Percentiles rank a stretch among this genome's conserved stretches.
phyloP scores from a whole-genome alignment of 495 filamentous ascomycete species.

The Lasiosphaeria ovina region DNA sequence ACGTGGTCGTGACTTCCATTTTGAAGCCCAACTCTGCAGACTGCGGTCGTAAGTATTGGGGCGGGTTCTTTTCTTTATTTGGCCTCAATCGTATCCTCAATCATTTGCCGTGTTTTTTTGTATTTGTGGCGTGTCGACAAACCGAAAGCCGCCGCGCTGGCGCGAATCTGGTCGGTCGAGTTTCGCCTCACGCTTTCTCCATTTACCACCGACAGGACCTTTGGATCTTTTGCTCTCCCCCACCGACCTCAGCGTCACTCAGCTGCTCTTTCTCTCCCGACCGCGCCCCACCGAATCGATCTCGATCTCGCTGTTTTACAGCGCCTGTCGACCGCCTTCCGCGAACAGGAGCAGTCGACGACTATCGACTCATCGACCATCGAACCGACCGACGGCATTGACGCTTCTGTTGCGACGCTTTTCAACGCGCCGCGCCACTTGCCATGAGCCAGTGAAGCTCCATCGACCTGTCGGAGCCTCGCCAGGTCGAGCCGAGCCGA shows the following conservation, averaged over 20 bases:
- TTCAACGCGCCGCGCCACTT: conserved; percentile 8
- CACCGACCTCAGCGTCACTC: background rate
- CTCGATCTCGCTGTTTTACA: no score
- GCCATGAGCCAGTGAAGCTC: conserved; percentile 22
- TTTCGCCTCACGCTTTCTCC: background rate
- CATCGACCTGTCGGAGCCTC: conserved; percentile 17
- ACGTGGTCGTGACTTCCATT: background rate
- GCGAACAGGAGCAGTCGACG: no score
- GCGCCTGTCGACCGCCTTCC: no score
- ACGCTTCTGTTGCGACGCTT: background rate
- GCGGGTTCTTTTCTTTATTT: background rate
- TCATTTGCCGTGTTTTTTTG: background rate
- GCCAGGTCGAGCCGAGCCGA: conserved; percentile 15
- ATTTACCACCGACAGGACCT: background rate
- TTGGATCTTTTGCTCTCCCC: background rate
- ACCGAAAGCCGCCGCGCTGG: background rate
- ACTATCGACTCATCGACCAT: background rate
- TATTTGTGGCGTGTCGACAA: background rate
- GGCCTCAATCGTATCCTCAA: background rate
- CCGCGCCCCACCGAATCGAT: background rate
- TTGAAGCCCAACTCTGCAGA: background rate
- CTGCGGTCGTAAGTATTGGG: background rate
- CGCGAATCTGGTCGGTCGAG: background rate
- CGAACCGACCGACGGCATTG: background rate
- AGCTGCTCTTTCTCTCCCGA: background rate